Percentiles rank a stretch among this genome's conserved stretches.
These are phyloP conservation scores for Pythium apleroticum DNA, from an alignment of 352 stramenopile species.

Conservation along the genomic window DNA sequence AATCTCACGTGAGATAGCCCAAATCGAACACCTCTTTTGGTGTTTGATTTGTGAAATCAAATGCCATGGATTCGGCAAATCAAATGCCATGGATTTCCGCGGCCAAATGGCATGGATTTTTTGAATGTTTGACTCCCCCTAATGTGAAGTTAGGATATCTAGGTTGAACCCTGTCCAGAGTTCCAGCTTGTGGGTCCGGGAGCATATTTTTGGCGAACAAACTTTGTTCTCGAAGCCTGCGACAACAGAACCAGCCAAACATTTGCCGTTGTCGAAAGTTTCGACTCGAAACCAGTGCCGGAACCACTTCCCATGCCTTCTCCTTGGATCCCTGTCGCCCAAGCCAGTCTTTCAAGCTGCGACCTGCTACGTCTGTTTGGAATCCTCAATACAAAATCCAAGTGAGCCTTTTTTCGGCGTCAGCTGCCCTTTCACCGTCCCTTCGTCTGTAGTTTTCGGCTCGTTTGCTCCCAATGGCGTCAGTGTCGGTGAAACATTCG, in stretches of 20 bases:
- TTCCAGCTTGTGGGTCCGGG: neutral
- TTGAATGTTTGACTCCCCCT: too few relatives aligned
- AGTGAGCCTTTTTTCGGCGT: slow-evolving; percentile 22
- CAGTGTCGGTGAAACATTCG: slow-evolving; percentile 2
- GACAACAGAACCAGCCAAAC: too few relatives aligned
- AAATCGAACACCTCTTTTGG: too few relatives aligned
- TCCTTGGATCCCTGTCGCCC: neutral
- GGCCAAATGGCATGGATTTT: too few relatives aligned
- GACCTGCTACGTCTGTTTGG: neutral
- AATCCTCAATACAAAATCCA: slow-evolving; percentile 13
- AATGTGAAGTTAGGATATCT: neutral
- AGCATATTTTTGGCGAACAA: neutral
- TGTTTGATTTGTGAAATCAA: too few relatives aligned
- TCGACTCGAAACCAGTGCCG: too few relatives aligned
- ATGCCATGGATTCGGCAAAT: too few relatives aligned
- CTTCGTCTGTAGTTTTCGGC: slow-evolving; percentile 1
- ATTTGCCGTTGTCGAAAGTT: too few relatives aligned
- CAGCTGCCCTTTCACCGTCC: slow-evolving; percentile 4
- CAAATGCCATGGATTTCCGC: too few relatives aligned
- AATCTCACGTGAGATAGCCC: too few relatives aligned
- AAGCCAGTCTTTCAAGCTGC: too few relatives aligned
- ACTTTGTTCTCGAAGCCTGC: neutral
- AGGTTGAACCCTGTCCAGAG: neutral
- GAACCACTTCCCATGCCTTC: neutral
- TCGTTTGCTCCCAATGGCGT: neutral